These are phyloP conservation scores for Microthyrium microscopicum DNA, from an alignment of 2,329 filamentous ascomycete species.

Conservation along the genomic window DNA sequence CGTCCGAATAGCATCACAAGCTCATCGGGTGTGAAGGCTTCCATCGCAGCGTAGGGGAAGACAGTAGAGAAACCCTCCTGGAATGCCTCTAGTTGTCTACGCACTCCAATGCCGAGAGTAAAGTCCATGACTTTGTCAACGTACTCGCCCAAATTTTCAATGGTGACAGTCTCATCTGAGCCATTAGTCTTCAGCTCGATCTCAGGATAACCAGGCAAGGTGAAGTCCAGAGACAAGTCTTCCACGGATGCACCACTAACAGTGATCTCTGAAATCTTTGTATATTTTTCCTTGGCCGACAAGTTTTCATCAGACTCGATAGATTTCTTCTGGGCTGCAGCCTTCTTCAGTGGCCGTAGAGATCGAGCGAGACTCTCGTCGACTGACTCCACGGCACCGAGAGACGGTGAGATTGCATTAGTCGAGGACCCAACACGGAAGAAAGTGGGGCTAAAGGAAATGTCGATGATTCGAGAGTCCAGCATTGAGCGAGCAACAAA, in stretches of 20 bases:
- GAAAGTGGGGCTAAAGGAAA: constrained; percentile 94
- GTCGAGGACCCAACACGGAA: constrained; percentile 75
- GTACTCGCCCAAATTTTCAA: constrained; percentile 81
- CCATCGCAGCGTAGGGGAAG: constrained; percentile 84
- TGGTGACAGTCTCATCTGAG: constrained; percentile 57
- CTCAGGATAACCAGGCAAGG: constrained; percentile 72
- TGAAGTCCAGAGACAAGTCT: constrained; percentile 85
- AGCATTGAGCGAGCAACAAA: constrained; percentile 98
- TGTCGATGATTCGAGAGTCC: constrained; percentile 91
- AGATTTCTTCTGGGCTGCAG: constrained; percentile 64
- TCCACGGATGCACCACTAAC: constrained; percentile 67
- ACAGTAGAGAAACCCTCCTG: constrained; percentile 82
- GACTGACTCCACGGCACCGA: constrained; percentile 78
- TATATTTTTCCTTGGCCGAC: constrained; percentile 51
- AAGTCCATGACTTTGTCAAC: constrained; percentile 81
- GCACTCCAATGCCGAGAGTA: constrained; percentile 78
- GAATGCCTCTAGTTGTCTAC: constrained; percentile 81
- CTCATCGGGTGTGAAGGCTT: constrained; percentile 88
- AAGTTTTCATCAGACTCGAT: constrained; percentile 57
- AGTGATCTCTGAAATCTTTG: constrained; percentile 48
- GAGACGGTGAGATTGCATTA: constrained; percentile 55
- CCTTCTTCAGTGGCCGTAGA: constrained; percentile 72
- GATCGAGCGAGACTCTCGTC: constrained; percentile 77
- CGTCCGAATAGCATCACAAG: constrained; percentile 87
- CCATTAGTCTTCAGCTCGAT: constrained; percentile 72